Conservation (phyloP, 208 protist genomes). For the Hexamita inflata region DNA sequence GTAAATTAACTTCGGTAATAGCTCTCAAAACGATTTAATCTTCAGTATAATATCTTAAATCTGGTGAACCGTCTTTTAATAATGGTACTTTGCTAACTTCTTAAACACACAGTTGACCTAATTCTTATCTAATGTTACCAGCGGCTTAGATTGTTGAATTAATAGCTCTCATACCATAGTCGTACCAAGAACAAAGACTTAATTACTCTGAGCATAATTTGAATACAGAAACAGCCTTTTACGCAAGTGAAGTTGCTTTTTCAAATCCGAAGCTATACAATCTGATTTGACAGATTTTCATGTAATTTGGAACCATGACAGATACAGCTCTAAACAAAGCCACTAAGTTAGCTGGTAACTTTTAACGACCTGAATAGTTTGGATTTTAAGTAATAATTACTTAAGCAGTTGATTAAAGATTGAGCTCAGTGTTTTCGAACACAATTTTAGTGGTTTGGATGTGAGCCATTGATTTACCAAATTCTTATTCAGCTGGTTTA, state of each 20-base stretch:
- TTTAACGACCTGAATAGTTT: slow-evolving; percentile 86
- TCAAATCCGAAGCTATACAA: slow-evolving; percentile 61
- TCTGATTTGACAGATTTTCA: slow-evolving; percentile 94
- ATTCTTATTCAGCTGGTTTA: neutral
- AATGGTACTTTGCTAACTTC: neutral
- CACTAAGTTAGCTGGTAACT: slow-evolving; percentile 91
- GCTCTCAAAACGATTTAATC: slow-evolving; percentile 21
- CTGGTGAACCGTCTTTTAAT: neutral
- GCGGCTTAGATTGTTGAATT: slow-evolving; percentile 52
- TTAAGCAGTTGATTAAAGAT: slow-evolving; percentile 39
- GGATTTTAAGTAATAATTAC: slow-evolving; percentile 78
- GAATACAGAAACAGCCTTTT: slow-evolving; percentile 46
- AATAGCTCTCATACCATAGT: slow-evolving; percentile 54
- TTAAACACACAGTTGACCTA: neutral
- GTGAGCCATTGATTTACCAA: slow-evolving; percentile 49
- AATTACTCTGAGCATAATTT: slow-evolving; percentile 51
- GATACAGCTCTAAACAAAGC: slow-evolving; percentile 89
- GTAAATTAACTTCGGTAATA: slow-evolving; percentile 44
- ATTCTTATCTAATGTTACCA: slow-evolving; percentile 22
- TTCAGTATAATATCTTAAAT: neutral
- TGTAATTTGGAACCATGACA: slow-evolving; percentile 79
- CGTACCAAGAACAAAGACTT: slow-evolving; percentile 56
- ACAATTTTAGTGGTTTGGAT: slow-evolving; percentile 55
- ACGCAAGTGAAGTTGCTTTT: slow-evolving; percentile 63
- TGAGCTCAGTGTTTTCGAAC: slow-evolving; percentile 48